Evolutionary conservation across 129 eudicot species (phyloP).

Genomic region (Heracleum sosnowskyi): DNA sequence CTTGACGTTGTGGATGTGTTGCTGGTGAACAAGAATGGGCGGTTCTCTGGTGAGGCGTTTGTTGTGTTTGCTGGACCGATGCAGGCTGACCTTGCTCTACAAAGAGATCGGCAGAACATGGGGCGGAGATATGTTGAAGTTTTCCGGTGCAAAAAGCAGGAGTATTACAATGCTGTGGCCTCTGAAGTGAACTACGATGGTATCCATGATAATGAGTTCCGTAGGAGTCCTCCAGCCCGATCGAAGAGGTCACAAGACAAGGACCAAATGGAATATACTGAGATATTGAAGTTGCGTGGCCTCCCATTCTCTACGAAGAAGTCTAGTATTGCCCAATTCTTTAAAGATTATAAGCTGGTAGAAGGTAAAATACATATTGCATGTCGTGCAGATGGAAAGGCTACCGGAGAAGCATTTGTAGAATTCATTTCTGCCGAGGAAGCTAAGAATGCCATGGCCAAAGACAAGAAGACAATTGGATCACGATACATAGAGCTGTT

Average conservation of each 20-base stretch:
- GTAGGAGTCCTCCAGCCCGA: conserved; percentile 45
- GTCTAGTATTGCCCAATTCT: conserved; percentile 55
- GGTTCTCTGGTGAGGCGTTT: conserved; percentile 84
- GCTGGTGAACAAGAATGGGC: conserved; percentile 64
- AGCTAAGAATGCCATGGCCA: conserved; percentile 79
- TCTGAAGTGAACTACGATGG: conserved; percentile 71
- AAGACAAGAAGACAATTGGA: conserved; percentile 75
- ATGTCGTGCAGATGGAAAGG: conserved; percentile 86
- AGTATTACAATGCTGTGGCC: conserved; percentile 84
- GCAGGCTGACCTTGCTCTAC: conserved; percentile 76
- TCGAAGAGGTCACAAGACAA: conserved; percentile 66
- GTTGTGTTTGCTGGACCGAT: conserved; percentile 70
- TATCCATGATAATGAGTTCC: conserved; percentile 30
- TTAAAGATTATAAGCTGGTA: conserved; percentile 42
- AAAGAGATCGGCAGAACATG: conserved; percentile 72
- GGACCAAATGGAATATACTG: conserved; percentile 74
- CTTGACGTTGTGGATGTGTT: conserved; percentile 82
- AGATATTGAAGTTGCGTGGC: conserved; percentile 78
- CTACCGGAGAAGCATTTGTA: conserved; percentile 91
- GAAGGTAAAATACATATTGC: conserved; percentile 70
- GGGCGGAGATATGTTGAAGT: conserved; percentile 92
- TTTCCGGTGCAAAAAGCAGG: conserved; percentile 88
- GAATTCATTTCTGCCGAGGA: conserved; percentile 69
- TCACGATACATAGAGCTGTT: conserved; percentile 85
- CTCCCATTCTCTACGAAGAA: conserved; percentile 74